phyloP scores from a whole-genome alignment of 2,329 filamentous ascomycete species.

The Cladosporium sp. region DNA sequence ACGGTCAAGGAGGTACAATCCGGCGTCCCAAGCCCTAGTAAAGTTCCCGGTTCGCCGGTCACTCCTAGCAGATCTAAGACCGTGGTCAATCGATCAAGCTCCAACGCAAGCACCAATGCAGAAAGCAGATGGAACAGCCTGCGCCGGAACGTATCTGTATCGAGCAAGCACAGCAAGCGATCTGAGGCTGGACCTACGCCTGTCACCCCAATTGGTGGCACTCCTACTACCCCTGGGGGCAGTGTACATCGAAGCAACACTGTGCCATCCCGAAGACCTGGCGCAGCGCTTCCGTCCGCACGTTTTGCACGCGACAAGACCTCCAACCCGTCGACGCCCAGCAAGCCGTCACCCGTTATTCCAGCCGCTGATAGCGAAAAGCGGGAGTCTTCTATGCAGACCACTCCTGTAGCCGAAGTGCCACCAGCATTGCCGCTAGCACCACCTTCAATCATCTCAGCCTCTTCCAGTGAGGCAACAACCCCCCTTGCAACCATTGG shows the following conservation, averaged over 20 bases:
- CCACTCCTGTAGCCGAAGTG: conserved; percentile 24
- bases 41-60: conserved; percentile 35
- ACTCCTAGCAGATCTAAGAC: conserved; percentile 45
- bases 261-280: conserved; percentile 73
- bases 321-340: conserved; percentile 51
- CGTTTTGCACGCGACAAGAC: conserved; percentile 57
- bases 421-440: conserved; percentile 28
- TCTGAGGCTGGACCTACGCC: conserved; percentile 70
- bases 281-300: conserved; percentile 61
- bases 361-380: conserved; percentile 18
- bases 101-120: conserved; percentile 81
- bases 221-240: conserved; percentile 30
- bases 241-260: conserved; percentile 82
- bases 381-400: conserved; percentile 29
- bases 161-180: conserved; percentile 77
- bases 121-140: conserved; percentile 79
- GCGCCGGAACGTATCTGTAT: conserved; percentile 84
- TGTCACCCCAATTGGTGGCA: conserved; percentile 48
- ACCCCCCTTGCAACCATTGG: conserved; percentile 30
- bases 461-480: conserved; percentile 37
- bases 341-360: conserved; percentile 15
- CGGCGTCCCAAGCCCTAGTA: conserved; percentile 54
- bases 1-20: conserved; percentile 66
- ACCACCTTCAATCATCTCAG: conserved; percentile 36
- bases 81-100: conserved; percentile 69